Conservation (phyloP, 2,329 filamentous ascomycete genomes). For the Periconia sp. region DNA sequence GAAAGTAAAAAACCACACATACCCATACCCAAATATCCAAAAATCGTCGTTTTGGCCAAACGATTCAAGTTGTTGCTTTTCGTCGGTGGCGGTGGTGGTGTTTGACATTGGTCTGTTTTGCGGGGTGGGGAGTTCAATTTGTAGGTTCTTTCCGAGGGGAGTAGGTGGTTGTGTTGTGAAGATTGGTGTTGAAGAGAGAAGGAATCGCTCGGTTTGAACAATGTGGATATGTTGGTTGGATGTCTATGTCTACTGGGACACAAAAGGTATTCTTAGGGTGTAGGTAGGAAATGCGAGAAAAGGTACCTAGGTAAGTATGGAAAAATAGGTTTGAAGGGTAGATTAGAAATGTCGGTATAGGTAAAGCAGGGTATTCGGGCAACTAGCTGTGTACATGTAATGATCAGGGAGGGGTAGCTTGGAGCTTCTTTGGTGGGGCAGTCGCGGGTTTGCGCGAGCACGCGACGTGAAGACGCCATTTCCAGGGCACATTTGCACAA, state of each 20-base stretch:
- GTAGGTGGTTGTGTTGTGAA: no score
- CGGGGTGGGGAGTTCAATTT: no score
- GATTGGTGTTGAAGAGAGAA: no score
- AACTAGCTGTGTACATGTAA: neutral
- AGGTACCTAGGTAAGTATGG: no score
- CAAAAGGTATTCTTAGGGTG: no score
- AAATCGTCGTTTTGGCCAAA: constrained; percentile 63
- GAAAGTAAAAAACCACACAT: no score
- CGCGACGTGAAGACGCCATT: constrained; percentile 1
- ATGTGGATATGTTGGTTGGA: neutral
- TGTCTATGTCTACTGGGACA: no score
- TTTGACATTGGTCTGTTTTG: no score
- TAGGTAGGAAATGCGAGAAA: no score
- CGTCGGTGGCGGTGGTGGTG: constrained; percentile 3
- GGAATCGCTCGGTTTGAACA: neutral
- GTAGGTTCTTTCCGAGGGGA: no score
- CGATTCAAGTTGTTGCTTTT: constrained; percentile 32
- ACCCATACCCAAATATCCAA: constrained; percentile 98
- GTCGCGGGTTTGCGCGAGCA: constrained; percentile 5
- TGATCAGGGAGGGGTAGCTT: constrained; percentile 3
- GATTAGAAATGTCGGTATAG: neutral
- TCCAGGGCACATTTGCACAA: neutral
- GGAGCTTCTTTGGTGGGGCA: neutral
- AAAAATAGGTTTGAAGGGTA: no score
- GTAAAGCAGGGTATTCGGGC: neutral